A percentile compares a stretch with the other conserved stretches of the same genome.
Conservation (phyloP, 1,139 yeast species). For the Suhomyces anneliseae region DNA sequence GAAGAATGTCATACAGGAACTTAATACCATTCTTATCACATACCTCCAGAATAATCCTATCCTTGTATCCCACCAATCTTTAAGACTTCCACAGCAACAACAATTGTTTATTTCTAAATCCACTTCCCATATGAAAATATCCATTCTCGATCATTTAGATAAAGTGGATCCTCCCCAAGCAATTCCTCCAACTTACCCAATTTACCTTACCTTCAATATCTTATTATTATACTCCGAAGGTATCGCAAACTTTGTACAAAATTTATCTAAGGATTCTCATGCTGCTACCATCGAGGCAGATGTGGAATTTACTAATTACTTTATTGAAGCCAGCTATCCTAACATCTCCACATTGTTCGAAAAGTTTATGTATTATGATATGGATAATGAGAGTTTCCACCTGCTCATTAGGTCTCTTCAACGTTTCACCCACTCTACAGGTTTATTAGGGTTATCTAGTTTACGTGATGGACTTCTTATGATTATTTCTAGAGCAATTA, state of each 20-base stretch:
- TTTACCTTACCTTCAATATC: slow-evolving; percentile 58
- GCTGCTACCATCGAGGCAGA: slow-evolving; percentile 31
- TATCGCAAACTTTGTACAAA: slow-evolving; percentile 54
- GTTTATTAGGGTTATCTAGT: slow-evolving; percentile 57
- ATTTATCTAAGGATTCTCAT: slow-evolving; percentile 31
- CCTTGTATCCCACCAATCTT: slow-evolving; percentile 33
- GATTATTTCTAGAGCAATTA: slow-evolving; percentile 56
- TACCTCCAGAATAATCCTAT: slow-evolving; percentile 28
- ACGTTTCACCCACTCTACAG: slow-evolving; percentile 78
- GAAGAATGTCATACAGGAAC: slow-evolving; percentile 61
- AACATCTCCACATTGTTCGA: slow-evolving; percentile 49
- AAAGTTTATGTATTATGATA: slow-evolving; percentile 57
- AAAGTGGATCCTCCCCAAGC: slow-evolving; percentile 66
- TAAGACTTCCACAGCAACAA: slow-evolving; percentile 24
- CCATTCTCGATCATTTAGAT: slow-evolving; percentile 74
- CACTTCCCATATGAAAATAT: slow-evolving; percentile 44
- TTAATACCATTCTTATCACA: slow-evolving; percentile 48
- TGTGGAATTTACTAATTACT: slow-evolving; percentile 39
- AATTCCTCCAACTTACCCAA: slow-evolving; percentile 62
- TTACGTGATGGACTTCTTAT: slow-evolving; percentile 62
- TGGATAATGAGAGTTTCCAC: slow-evolving; percentile 70
- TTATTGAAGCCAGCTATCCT: slow-evolving; percentile 46
- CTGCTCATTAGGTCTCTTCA: slow-evolving; percentile 69
- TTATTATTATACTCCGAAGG: slow-evolving; percentile 66
- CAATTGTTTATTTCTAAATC: slow-evolving; percentile 24